Base-by-base conservation (phyloP, 2,329 filamentous ascomycete species). In the Lecanosticta acicola region DNA sequence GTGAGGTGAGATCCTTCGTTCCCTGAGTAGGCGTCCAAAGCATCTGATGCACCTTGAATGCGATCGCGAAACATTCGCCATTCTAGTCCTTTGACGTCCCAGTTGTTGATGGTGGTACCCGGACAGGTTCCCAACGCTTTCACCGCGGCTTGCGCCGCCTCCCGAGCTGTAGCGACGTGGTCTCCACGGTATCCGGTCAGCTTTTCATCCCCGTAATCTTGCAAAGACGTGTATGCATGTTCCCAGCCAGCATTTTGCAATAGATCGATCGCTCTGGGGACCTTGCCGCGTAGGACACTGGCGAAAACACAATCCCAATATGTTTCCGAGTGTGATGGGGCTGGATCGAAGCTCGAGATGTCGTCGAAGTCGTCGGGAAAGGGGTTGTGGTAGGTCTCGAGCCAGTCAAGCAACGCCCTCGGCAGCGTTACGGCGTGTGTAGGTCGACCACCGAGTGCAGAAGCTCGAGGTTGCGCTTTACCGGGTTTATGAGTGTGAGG, bases 271-370 rank as follows among this genome's bases (percentile, higher is more conserved):
- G 84, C 83, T 34, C 80, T 79, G 11, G 66, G 58, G 35, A 94
- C 77, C 47, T 84, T 83, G 34, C 90, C 91, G 38, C 89, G 84
- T 19, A 94, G 72, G 17, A 90, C 73, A 11, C 81, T 74, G 45
- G 80, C 79, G 57, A 84, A 85, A n/a, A 95, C 72, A 1, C 81
- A 81, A 61, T 90, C 86, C 91, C 91, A 97, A 68, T 88, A 97
- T 29, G 85, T 73, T 19, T 76, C 72, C 59, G 93, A 86, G 35
- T 81, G 80, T 1, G 87, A 84, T 17, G 89, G 87, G 48, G 85
- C 85, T 1, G 86, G 85, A 37, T 75, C 75, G 56, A 81, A 69
- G 20, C 75, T 73, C 51, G 78, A 71, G 18, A 96, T 76, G 3
- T 81, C 73, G 32, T 80, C 72, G 18, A 85, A 71, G 58, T 90